phyloP scores from a whole-genome alignment of 495 filamentous ascomycete species.

The Friedmanniomyces simplex region DNA sequence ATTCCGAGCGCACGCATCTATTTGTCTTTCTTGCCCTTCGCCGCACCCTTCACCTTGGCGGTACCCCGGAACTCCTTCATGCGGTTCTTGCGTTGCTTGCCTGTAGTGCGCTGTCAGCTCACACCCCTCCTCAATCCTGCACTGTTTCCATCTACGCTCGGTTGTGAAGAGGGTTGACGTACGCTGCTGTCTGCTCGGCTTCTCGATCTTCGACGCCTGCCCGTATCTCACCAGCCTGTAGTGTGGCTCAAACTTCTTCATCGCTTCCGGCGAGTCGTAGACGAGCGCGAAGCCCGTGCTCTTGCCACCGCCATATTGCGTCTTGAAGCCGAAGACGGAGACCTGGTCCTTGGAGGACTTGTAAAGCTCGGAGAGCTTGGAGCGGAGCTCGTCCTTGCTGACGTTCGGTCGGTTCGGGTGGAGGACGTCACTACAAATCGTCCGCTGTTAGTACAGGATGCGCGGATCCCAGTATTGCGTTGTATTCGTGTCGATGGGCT shows the following conservation, averaged over 20 bases:
- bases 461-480: neutral
- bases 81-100: conserved; percentile 99
- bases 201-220: conserved; percentile 84
- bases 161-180: conserved; percentile 40
- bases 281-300: conserved; percentile 96
- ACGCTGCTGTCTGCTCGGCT: conserved; percentile 96
- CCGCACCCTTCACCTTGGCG: conserved; percentile 79
- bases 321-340: conserved; percentile 95
- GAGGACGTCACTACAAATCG: conserved; percentile 78
- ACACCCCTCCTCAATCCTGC: neutral
- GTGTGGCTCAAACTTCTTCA: conserved; percentile 99
- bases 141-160: neutral
- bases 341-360: conserved; percentile 94
- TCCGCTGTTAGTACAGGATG: conserved; percentile 4
- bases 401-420: conserved; percentile 97
- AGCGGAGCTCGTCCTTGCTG: conserved; percentile 95
- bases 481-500: neutral
- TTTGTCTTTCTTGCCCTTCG: conserved; percentile 48
- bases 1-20: conserved; percentile 23
- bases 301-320: conserved; percentile 99
- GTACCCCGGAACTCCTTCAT: conserved; percentile 95
- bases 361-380: conserved; percentile 91
- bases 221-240: conserved; percentile 93
- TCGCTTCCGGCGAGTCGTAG: conserved; percentile 91
- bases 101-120: conserved; percentile 45